These are phyloP conservation scores for Ostreobium quekettii DNA, from an alignment of 139 green algal genomes.

Conservation along the genomic window DNA sequence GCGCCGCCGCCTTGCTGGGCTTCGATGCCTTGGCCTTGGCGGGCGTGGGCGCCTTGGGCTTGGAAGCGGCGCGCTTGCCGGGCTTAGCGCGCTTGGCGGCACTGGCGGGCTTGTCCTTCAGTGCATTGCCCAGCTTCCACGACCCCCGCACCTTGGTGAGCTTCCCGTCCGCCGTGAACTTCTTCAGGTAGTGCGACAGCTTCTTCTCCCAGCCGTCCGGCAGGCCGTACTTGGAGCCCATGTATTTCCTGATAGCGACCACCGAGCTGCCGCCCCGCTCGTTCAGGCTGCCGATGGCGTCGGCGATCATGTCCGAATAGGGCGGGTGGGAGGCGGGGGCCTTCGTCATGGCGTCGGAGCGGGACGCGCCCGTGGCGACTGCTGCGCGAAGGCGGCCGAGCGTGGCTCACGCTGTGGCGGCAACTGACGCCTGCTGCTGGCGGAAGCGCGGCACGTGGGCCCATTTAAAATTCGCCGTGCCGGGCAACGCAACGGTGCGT, in stretches of 20 bases:
- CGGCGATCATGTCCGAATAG: slow-evolving; percentile 40
- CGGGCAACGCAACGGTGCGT: no score
- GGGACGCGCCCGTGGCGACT: no score
- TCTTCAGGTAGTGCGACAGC: slow-evolving; percentile 20
- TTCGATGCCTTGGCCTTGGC: slow-evolving; percentile 28
- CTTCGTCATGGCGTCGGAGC: no score
- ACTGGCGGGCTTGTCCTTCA: slow-evolving; percentile 27
- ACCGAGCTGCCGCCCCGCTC: slow-evolving; percentile 34
- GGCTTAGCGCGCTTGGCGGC: no score
- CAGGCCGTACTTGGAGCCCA: slow-evolving; percentile 27
- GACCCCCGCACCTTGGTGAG: slow-evolving; percentile 21
- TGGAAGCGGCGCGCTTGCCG: no score
- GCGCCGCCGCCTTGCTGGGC: slow-evolving; percentile 22
- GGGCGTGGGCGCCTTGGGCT: neutral
- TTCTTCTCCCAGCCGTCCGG: slow-evolving; percentile 26
- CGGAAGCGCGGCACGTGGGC: no score
- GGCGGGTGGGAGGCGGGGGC: no score
- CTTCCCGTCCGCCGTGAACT: slow-evolving; percentile 15
- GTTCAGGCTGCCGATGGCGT: slow-evolving; percentile 42
- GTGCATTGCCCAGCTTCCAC: slow-evolving; percentile 27
- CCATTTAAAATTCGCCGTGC: no score
- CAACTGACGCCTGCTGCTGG: no score
- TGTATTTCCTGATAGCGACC: slow-evolving; percentile 35
- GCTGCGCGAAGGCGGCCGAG: no score
- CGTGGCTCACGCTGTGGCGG: no score